These are phyloP conservation scores for Athelia sp. DNA, from an alignment of 1,284 basidiomycete genomes.

Conservation along the genomic window DNA sequence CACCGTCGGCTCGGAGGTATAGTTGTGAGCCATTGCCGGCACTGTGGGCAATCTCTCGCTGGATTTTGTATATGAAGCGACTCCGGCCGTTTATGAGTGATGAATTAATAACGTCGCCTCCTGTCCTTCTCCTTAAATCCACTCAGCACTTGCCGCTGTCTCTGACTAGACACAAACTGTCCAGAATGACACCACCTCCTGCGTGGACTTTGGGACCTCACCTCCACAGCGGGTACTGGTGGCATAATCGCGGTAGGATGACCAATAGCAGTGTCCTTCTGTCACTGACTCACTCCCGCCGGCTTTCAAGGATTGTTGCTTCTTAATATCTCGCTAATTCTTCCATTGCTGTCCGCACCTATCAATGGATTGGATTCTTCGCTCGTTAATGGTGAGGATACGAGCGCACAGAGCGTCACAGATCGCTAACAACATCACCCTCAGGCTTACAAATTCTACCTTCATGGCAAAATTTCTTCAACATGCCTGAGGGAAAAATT, in stretches of 20 bases:
- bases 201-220: background rate
- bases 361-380: conserved; percentile 63
- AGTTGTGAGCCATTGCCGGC: no score
- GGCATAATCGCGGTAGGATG: background rate
- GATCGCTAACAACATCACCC: no score
- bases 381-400: conserved; percentile 50
- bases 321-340: conserved; percentile 52
- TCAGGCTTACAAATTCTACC: conserved; percentile 61
- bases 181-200: background rate
- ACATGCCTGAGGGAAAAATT: conserved; percentile 43
- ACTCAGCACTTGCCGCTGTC: background rate
- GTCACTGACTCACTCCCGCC: background rate
- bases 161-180: background rate
- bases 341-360: conserved; percentile 55
- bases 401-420: background rate
- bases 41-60: no score
- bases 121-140: background rate
- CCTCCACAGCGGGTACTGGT: background rate
- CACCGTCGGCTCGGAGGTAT: no score
- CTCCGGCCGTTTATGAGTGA: no score
- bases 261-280: background rate
- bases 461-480: conserved; percentile 52
- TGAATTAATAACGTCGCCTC: no score
- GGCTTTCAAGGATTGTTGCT: conserved; percentile 46
- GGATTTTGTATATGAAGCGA: no score